Percentiles rank a stretch among this genome's conserved stretches.
phyloP scores from a whole-genome alignment of 306 rosid genomes.

The Dryas alaskensis region DNA sequence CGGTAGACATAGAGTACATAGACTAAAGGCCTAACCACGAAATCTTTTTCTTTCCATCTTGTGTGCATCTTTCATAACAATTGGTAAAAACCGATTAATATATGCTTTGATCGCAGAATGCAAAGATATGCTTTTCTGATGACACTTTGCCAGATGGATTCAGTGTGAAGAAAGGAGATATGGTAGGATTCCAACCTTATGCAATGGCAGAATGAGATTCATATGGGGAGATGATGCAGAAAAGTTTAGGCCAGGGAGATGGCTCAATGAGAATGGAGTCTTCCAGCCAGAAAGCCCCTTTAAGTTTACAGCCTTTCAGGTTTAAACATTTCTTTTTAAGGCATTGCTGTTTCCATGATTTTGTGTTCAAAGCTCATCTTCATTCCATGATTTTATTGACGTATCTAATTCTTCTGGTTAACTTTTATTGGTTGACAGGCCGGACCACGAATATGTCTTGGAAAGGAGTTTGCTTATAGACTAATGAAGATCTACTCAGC shows the following conservation, averaged over 20 bases:
- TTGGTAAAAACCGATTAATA: too few relatives aligned
- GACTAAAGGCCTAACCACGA: too few relatives aligned
- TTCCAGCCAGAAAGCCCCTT: conserved; percentile 39
- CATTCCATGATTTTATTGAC: too few relatives aligned
- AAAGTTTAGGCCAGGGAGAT: conserved; percentile 51
- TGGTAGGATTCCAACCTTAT: conserved; percentile 62
- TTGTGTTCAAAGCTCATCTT: too few relatives aligned
- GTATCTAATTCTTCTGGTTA: too few relatives aligned
- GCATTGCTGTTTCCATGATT: too few relatives aligned
- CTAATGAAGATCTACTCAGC: too few relatives aligned
- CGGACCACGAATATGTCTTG: conserved; percentile 52
- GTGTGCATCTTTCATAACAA: background rate
- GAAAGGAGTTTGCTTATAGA: conserved; percentile 10
- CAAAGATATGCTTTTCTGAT: conserved; percentile 61
- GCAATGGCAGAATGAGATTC: conserved; percentile 46
- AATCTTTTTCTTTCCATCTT: too few relatives aligned
- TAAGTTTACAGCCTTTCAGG: too few relatives aligned
- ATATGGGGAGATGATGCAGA: too few relatives aligned
- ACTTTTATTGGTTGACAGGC: conserved; percentile 45
- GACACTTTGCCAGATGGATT: conserved; percentile 74
- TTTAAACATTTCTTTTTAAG: too few relatives aligned
- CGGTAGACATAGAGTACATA: too few relatives aligned
- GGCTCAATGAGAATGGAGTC: conserved; percentile 58
- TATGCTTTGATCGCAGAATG: conserved; percentile 44
- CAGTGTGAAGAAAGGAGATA: conserved; percentile 59